Conservation (phyloP, 495 filamentous ascomycete species). For the Trichocladium antarcticum region DNA sequence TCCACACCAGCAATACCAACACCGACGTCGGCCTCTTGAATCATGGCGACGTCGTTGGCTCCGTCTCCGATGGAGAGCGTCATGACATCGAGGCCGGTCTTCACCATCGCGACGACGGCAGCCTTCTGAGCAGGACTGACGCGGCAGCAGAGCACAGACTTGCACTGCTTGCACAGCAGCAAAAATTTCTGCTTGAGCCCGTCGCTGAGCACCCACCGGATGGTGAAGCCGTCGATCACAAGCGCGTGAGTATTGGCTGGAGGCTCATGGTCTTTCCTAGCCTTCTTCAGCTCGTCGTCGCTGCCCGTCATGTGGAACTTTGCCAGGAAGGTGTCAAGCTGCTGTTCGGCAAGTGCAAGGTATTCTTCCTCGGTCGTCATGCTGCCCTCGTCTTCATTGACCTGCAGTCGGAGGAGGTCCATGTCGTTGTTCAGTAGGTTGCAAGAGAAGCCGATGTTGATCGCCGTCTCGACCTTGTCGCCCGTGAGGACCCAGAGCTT, state of each 20-base stretch:
- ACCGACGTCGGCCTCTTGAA: constrained; percentile 96
- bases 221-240: constrained; percentile 89
- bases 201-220: constrained; percentile 81
- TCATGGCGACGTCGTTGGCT: constrained; percentile 99
- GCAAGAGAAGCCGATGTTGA: constrained; percentile 99
- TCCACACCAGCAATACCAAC: constrained; percentile 97
- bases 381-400: constrained; percentile 54
- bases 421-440: constrained; percentile 95
- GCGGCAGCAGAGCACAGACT: constrained; percentile 92
- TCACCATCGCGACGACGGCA: constrained; percentile 90
- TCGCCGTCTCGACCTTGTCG: constrained; percentile 98
- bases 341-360: constrained; percentile 48
- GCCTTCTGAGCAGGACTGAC: constrained; percentile 96
- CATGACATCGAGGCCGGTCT: constrained; percentile 89
- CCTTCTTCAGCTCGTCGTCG: constrained; percentile 72
- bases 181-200: constrained; percentile 82
- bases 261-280: constrained; percentile 69
- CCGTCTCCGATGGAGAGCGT: constrained; percentile 94
- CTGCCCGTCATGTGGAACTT: constrained; percentile 73
- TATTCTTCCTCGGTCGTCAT: constrained; percentile 28
- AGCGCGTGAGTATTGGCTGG: constrained; percentile 88
- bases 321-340: constrained; percentile 62
- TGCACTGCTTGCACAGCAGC: constrained; percentile 93
- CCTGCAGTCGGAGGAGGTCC: constrained; percentile 88
- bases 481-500: constrained; percentile 99